Conservation (phyloP, 2,329 filamentous ascomycete genomes). For the Emericellopsis cladophorae region DNA sequence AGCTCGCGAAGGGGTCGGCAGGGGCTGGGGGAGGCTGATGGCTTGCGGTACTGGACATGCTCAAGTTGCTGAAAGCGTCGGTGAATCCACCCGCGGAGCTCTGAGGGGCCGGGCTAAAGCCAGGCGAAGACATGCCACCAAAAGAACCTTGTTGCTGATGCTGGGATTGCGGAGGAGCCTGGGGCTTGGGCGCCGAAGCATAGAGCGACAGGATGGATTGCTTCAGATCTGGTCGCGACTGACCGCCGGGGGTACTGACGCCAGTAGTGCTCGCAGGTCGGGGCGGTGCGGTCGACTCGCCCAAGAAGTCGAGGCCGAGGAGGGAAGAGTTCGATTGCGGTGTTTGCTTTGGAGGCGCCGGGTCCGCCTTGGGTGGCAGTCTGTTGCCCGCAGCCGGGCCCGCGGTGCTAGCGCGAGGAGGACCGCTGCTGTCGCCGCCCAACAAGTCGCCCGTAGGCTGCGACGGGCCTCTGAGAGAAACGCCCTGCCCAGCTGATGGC, state of each 20-base stretch:
- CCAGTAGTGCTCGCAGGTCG: slow-evolving; percentile 73
- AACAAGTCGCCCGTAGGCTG: slow-evolving; percentile 65
- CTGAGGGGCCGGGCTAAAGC: slow-evolving; percentile 33
- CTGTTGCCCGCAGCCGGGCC: slow-evolving; percentile 46
- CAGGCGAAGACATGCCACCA: slow-evolving; percentile 51
- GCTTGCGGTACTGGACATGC: slow-evolving; percentile 25
- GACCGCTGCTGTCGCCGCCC: slow-evolving; percentile 56
- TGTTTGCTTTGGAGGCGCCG: slow-evolving; percentile 52
- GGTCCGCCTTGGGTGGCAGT: slow-evolving; percentile 45
- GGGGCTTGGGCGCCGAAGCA: slow-evolving; percentile 70
- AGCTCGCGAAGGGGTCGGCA: slow-evolving; percentile 48
- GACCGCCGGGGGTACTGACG: slow-evolving; percentile 42
- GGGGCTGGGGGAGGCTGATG: slow-evolving; percentile 27
- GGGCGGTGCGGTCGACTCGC: slow-evolving; percentile 57
- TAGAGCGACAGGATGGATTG: slow-evolving; percentile 96
- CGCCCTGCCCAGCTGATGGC: slow-evolving; percentile 20
- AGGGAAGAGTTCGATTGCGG: slow-evolving; percentile 71
- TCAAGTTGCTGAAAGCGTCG: slow-evolving; percentile 53
- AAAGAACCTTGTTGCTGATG: slow-evolving; percentile 52
- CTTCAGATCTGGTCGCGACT: slow-evolving; percentile 85
- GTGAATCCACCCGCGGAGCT: slow-evolving; percentile 51
- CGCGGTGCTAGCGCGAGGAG: slow-evolving; percentile 62
- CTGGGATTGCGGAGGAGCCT: slow-evolving; percentile 36
- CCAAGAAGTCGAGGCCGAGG: slow-evolving; percentile 86
- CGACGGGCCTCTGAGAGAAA: slow-evolving; percentile 8